Base-by-base conservation (phyloP, 805 yeast genomes). In the Spathaspora boniae region DNA sequence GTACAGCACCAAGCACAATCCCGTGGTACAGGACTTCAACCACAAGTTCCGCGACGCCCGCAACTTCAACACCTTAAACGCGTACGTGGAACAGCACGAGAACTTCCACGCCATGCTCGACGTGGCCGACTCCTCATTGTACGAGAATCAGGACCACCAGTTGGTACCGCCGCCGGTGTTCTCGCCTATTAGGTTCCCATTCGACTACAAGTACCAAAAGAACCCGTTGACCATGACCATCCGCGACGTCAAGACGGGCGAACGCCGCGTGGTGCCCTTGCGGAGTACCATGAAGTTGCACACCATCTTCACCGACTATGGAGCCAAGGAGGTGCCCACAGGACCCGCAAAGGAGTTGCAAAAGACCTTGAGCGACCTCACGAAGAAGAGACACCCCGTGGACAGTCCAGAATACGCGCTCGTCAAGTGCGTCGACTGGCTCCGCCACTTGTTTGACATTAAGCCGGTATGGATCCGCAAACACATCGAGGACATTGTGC, bases 381-480 rank as follows among this genome's bases (percentile, higher is more conserved):
- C 29, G 6, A 31, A 35, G 5, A 36, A 47, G 6, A 78, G 38
- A 56, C 70, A 39, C 56, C 64, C 42, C 42, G 64, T 49, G 14
- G 50, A 48, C n/a, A 50, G 56, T 27, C 48, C 53, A 33, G 66
- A 61, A 17, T 45, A 44, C 27, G 52, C 48, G 32, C 52, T 75
- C 12, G 43, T 68, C 22, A 63, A 62, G 33, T 72, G 78, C 44
- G 66, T 76, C 29, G 54, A 63, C 21, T 59, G 69, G 47, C 49
- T 75, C 20, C 50, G 61, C 8, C 46, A 48, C 9, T 52, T 86
- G 20, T 89, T 91, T 52, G 78, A 69, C 1, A 53, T 69, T 41
- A 78, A 91, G 50, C 96, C 96, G 0, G 72, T 87, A 12, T 89
- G 96, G 95, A 72, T 89, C 1, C 71, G 96, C 37, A 74, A 83